phyloP scores from a whole-genome alignment of 768 basidiomycete species.

The Exsudoporus frostii region DNA sequence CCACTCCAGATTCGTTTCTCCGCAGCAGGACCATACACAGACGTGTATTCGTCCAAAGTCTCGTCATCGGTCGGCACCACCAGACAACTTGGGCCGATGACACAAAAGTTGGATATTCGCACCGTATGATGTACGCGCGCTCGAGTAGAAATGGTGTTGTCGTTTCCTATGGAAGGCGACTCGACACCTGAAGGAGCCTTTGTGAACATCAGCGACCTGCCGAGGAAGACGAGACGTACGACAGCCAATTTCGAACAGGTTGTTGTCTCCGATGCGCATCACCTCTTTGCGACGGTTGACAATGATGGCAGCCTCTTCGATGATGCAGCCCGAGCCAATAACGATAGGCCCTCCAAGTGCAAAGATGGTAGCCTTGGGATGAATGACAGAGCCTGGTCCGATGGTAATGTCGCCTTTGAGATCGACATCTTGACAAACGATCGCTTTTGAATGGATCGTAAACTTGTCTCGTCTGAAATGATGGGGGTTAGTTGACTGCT shows the following conservation, averaged over 20 bases:
- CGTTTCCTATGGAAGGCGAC: constrained; percentile 76
- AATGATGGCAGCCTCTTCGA: constrained; percentile 89
- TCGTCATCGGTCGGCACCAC: constrained; percentile 79
- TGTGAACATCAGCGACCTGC: neutral
- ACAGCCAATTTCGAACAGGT: constrained; percentile 91
- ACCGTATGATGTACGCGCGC: constrained; percentile 83
- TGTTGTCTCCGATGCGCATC: constrained; percentile 92
- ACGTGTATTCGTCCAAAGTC: constrained; percentile 75
- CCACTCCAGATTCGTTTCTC: constrained; percentile 84
- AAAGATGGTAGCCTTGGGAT: constrained; percentile 92
- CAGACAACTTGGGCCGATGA: constrained; percentile 76
- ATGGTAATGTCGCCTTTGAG: constrained; percentile 94
- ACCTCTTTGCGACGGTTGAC: constrained; percentile 87
- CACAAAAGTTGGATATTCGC: constrained; percentile 74
- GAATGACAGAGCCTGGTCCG: constrained; percentile 86
- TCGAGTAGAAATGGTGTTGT: constrained; percentile 83
- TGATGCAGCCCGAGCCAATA: constrained; percentile 83
- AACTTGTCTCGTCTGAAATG: constrained; percentile 74
- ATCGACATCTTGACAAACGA: constrained; percentile 92
- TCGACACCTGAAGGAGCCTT: constrained; percentile 66
- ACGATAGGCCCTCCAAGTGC: constrained; percentile 89
- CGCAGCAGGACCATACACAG: constrained; percentile 74
- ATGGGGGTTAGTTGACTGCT: neutral
- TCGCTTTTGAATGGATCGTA: constrained; percentile 85
- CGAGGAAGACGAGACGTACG: constrained; percentile 49